Base-by-base conservation (phyloP, 805 yeast species). In the Candida stauntonica region DNA sequence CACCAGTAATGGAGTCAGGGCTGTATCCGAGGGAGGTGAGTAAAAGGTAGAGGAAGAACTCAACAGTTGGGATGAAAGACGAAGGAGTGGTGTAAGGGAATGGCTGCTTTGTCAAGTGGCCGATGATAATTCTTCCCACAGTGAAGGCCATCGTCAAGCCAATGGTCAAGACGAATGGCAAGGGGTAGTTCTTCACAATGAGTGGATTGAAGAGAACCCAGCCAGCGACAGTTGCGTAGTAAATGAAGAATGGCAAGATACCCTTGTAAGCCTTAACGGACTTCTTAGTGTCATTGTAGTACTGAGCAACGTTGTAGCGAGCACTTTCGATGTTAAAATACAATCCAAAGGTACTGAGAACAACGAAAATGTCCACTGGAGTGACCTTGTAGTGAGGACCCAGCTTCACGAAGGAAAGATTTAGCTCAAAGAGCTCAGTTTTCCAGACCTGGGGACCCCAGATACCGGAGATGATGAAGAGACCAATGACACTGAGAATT, bases 71-170 rank as follows among this genome's bases (percentile, higher is more conserved):
- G 42, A 86, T 68, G 26, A 76, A 68, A 68, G 79, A 76, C 31
- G 95, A 85, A 21, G 84, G 69, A 35, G 86, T 84, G 47, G 73
- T 52, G 57, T 68, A 63, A 33, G 98, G 97, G 69, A 85, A 88
- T 12, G 66, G 62, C 59, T 85, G 95, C 35, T 73, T 64, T 1
- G 96, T 86, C 49, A 91, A 74, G 60, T 89, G 98, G 3, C 86
- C 89, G 40, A 82, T 69, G 53, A 89, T 89, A 46, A 89, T 86
- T 57, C 93, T 76, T 5, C 97, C 97, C n/a, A 91, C 97, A 4
- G 77, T 68, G 54, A 85, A 82, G 1, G 98, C 96, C 48, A 83
- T 63, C 1, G 84, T 73, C 36, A 82, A 69, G 1, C 95, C 94
- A 52, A 85, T 77, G 20, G 89, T 74, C 33, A 83, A 55, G 17